Evolutionary conservation across 805 yeast species (phyloP).

Genomic region (Metschnikowia vanudenii): DNA sequence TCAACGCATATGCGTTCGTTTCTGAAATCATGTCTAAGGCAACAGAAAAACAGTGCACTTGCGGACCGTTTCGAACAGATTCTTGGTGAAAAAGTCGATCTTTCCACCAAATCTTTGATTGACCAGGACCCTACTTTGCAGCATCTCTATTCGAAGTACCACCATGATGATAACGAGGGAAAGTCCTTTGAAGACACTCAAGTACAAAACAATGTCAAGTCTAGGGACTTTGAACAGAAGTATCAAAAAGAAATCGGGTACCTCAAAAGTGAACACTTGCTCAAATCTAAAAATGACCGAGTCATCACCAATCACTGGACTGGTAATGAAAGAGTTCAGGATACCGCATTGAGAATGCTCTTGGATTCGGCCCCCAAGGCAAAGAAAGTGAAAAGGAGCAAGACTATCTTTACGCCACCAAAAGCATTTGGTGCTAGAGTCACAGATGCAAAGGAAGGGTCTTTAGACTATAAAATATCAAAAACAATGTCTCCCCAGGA

Average conservation of each 20-base stretch:
- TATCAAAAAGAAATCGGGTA: conserved; percentile 23
- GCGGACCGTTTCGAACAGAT: conserved; percentile 35
- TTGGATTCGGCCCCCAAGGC: conserved; percentile 17
- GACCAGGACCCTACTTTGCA: conserved; percentile 22
- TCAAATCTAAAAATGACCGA: conserved; percentile 7
- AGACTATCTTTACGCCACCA: conserved; percentile 22
- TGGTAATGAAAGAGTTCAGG: conserved; percentile 14
- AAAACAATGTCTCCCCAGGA: conserved; percentile 37
- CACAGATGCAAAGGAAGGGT: conserved; percentile 59
- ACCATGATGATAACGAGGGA: background rate
- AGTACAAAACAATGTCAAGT: conserved; percentile 6
- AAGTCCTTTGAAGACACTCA: conserved; percentile 6
- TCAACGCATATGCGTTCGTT: conserved; percentile 9
- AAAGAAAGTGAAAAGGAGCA: conserved; percentile 10
- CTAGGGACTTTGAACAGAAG: conserved; percentile 7
- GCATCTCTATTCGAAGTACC: conserved; percentile 1
- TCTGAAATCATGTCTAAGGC: conserved; percentile 1
- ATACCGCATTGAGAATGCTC: conserved; percentile 18
- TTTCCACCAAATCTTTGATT: conserved; percentile 17
- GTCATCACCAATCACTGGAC: conserved; percentile 14
- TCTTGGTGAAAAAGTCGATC: conserved; percentile 27
- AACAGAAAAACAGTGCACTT: conserved; percentile 23
- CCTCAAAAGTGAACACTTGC: conserved; percentile 29
- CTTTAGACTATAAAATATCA: conserved; percentile 60
- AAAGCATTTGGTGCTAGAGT: conserved; percentile 41